phyloP scores from a whole-genome alignment of 257 asterid genomes.

The Capsicum chinense region DNA sequence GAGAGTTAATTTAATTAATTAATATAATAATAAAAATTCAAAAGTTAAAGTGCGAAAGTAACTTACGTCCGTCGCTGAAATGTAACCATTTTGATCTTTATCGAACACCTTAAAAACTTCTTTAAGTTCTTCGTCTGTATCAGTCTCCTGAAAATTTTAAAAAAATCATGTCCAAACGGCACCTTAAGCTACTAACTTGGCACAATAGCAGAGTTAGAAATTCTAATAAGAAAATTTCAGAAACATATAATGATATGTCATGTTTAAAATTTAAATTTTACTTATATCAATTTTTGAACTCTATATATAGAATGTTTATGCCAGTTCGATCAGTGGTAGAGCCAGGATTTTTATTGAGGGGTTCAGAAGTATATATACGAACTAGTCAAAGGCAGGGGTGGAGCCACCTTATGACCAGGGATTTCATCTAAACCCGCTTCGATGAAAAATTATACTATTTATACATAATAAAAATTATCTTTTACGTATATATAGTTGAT shows the following conservation, averaged over 20 bases:
- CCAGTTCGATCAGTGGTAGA: too few species aligned
- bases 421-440: too few species aligned
- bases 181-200: not conserved
- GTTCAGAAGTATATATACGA: too few species aligned
- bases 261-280: not conserved
- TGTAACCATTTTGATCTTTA: slow-evolving; percentile 61
- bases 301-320: too few species aligned
- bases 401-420: too few species aligned
- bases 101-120: slow-evolving; percentile 64
- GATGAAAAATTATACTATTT: too few species aligned
- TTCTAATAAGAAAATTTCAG: not conserved
- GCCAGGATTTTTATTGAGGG: too few species aligned
- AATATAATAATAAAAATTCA: not conserved
- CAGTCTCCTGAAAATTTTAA: slow-evolving; percentile 40
- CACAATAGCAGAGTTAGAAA: not conserved
- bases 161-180: not conserved
- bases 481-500: too few species aligned
- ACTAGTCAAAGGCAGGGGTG: too few species aligned
- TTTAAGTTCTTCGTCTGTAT: slow-evolving; percentile 57
- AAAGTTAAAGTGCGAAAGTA: not conserved
- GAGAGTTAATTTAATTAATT: not conserved
- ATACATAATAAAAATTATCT: too few species aligned
- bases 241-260: not conserved
- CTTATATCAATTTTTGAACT: too few species aligned
- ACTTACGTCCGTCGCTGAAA: slow-evolving; percentile 55